Base-by-base conservation (phyloP, 192 early-diverging fungal genomes). In the Lunasporangiospora selenospora region DNA sequence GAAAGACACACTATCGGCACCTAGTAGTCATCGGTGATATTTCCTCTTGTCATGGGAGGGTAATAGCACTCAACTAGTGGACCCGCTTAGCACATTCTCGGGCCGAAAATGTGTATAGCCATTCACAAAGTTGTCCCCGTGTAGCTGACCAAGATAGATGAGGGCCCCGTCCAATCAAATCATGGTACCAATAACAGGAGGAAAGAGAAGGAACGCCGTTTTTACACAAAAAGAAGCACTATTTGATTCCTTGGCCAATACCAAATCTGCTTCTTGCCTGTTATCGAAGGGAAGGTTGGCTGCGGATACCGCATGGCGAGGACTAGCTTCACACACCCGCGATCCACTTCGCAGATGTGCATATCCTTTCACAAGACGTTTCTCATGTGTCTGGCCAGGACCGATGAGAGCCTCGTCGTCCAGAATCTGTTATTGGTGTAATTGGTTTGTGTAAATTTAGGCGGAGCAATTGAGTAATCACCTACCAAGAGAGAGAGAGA, bases 91-190 rank as follows among this genome's bases (percentile, higher is more conserved):
- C 46, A 48, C 46, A 48, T 48, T 27, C 26, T 48, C 46, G 15
- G 46, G 15, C 46, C 46, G 46, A 48, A 48, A 27, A 48, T 48
- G 46, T 29, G 46, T 4, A 48, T 48, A 29, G 24, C 46, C 46
- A 27, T 48, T 48, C 46, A 48, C 46, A 27, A 48, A 15, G 24
- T 48, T 26, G 5, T 27, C 46, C 46, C 23, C 46, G 23, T 9
- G 15, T 27, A 15, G 4, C 46, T 48, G 46, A 48, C 46, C 46
- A 48, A 27, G 46, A 48, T 19, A 48, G 15, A 48, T 48, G 46
- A 29, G 46, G 46, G 46, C 24, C 46, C 46, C 46, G 46, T 48
- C 46, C 26, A 48, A 48, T 48, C 46, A 27, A 48, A 48, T 48
- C 46, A 48, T 48, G 23, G 29, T 3, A 27, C 3, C 46, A 48